Evolutionary conservation across 2,329 filamentous ascomycete genomes (phyloP).

Genomic region (Aspergillus intermedius): DNA sequence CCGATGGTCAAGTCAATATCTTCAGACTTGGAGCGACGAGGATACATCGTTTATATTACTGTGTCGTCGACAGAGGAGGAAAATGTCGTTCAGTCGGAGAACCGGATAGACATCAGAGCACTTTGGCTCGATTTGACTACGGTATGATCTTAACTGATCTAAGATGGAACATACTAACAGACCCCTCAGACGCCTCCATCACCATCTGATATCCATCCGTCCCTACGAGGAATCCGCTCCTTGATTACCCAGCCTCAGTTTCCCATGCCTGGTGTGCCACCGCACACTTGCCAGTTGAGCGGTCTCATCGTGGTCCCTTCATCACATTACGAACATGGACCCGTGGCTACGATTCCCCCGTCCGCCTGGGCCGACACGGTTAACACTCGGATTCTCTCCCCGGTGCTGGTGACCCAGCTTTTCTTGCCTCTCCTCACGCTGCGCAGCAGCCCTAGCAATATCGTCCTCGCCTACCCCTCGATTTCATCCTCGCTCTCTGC

Average conservation of each 20-base stretch:
- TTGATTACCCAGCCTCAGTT: constrained; percentile 68
- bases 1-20: constrained; percentile 77
- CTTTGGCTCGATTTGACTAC: constrained; percentile 71
- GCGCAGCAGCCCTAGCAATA: constrained; percentile 47
- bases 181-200: constrained; percentile 53
- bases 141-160: constrained; percentile 14
- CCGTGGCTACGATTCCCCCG: constrained; percentile 76
- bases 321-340: constrained; percentile 70
- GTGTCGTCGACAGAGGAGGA: constrained; percentile 84
- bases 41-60: constrained; percentile 89
- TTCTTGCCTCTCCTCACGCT: constrained; percentile 73
- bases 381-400: constrained; percentile 85
- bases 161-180: constrained; percentile 9
- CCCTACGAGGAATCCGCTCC: constrained; percentile 65
- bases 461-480: constrained; percentile 40
- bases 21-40: constrained; percentile 79
- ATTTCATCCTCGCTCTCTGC: constrained; percentile 40
- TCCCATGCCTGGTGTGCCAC: constrained; percentile 67
- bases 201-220: constrained; percentile 49
- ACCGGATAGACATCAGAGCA: constrained; percentile 73
- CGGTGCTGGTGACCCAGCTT: constrained; percentile 79
- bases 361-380: constrained; percentile 83
- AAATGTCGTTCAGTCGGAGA: constrained; percentile 65
- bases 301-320: constrained; percentile 77
- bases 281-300: constrained; percentile 69